Base-by-base conservation (phyloP, 2,329 filamentous ascomycete species). In the Cladosporium halotolerans region DNA sequence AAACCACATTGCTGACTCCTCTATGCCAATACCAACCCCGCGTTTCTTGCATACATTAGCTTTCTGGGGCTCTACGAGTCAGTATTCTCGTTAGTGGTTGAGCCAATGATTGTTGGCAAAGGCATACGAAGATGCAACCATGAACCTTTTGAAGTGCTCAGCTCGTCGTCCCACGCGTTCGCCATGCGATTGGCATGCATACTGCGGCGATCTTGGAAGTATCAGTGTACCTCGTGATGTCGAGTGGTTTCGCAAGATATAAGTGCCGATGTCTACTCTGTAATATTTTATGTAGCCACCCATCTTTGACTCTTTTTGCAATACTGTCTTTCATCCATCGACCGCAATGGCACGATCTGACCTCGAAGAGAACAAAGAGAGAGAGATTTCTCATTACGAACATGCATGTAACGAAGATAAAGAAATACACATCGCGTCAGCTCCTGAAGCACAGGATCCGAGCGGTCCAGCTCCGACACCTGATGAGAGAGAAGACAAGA, bases 381-480 rank as follows among this genome's bases (percentile, higher is more conserved):
- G 43, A 7, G 39, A 43, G 18, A 39, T 14, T n/a, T 28, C 14
- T 10, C 18, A 23, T 10, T 23, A 34, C 47, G 47, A 50, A 14
- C 23, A 50, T 33, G 47, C 23, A 10, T 18, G 36, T 11, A 14
- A 2, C 3, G 47, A 50, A 16, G 47, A 43, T 11, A 47, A 36
- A 23, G 14, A 18, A 4, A 23, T 47, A 8, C 47, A 50, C 31
- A 23, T 50, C 47, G 31, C 39, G 7, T 43, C 38, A 2, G n/a
- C 47, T 10, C 47, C 47, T 16, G 39, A 50, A 9, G 38, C 38
- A 6, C 39, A 50, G 34, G 47, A 50, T 18, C 39, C 28, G 14
- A 50, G 47, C 31, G 39, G 47, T 11, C 47, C 47, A 82, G 60
- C 75, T n/a, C 19, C 18, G 8, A 36, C 48, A 4, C 48, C 52